Evolutionary conservation across 371 early-diverging fungal species (phyloP), one percentile per base, ranked within the genome.

Genomic region (Mortierella sp.): DNA sequence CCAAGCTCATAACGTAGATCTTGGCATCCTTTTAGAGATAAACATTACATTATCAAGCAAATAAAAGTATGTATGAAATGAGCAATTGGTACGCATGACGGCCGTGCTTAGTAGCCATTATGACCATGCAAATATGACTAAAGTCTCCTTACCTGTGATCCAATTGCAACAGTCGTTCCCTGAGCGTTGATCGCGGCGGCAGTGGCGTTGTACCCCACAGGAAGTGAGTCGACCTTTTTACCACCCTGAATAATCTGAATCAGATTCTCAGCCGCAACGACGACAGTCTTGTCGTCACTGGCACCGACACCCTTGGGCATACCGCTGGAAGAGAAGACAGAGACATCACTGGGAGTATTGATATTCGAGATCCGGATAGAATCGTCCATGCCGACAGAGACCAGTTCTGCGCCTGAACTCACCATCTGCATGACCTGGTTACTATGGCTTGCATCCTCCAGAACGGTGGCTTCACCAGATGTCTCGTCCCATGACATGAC

Each of bases 371-470:
- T 50, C 31, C 73, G 60, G 19, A 82, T 3, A 14, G 84, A 76
- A 64, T 96, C 95, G 79, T 97, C 96, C 88, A 94, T 89, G 23
- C 88, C 94, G 24, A 83, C 86, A 21, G 93, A 85, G 28, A 89
- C 71, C 23, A 95, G 68, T 7, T 79, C 78, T 11, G 72, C 60
- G 24, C 76, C 79, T 41, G 81, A 56, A 39, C 71, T 43, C 17
- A 70, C 69, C 43, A 94, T 56, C 47, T 85, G 82, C 48, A 82
- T 81, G 26, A 94, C 86, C 70, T 92, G 93, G 60, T 92, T 94
- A 4, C 82, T 67, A 75, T 94, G 93, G 12, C 92, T 94, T 5
- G 64, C 79, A 4, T 89, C 70, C 39, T 50, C 52, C 50, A 70
- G 50, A 27, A 84, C 87, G 11, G 58, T 60, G 30, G 82, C 80